Base-by-base conservation (phyloP, 345 rosid genomes). In the Ricinus communis region DNA sequence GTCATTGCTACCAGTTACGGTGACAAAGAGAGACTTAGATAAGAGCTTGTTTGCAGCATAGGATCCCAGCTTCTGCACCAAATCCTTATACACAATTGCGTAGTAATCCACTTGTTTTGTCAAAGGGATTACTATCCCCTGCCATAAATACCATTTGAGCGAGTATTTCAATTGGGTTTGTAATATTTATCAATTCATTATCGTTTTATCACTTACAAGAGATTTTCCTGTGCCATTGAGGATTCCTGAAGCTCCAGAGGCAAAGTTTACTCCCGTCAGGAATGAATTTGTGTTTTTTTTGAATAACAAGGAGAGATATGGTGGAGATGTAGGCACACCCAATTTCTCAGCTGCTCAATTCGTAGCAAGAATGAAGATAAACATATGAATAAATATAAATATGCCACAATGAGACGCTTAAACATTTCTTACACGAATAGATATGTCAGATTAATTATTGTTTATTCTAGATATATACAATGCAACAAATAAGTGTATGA, bases 1-100 rank as follows among this genome's bases (percentile, higher is more conserved):
- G 70, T 89, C 93, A 16, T 93, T 91, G 80, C 92, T 89, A 0
- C 97, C 96, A 0, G 84, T 83, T 14, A 82, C 82, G 33, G 86
- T 33, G 22, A 30, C 30, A 68, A 82, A 87, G 52, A 93, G 74
- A 10, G 98, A 89, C 62, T 82, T 88, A 0, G 91, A 72, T 1
- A 85, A 5, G 71, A 73, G 86, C 5, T 50, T 19, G 52, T 82
- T 80, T 45, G 84, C 82, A 43, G 14, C 76, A 2, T 78, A 15
- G 18, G 82, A 46, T 75, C 78, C 86, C 62, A 87, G 59, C 53
- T 69, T 71, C 1, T 28, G 31, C 22, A 68, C 71, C 70, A 89
- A 51, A 49, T 66, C n/a, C 5, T 21, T 22, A 19, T 51, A 24
- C 9, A 52, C 31, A 16, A 0, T 51, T 11, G 46, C 28, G 15